Base-by-base conservation (phyloP, 2,329 filamentous ascomycete genomes). In the Colletotrichum aenigma region DNA sequence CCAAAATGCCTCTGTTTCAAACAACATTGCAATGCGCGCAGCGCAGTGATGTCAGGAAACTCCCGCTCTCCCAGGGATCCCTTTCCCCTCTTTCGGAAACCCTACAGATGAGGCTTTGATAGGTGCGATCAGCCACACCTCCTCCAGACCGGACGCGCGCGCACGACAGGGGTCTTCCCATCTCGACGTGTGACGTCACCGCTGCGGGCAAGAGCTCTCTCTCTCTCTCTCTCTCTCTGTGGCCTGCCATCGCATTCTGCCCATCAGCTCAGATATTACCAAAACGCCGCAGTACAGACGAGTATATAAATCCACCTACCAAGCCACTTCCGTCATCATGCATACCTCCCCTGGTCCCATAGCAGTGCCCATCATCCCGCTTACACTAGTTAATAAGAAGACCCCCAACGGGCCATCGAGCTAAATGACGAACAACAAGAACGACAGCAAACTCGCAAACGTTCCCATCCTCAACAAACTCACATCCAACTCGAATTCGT, bases 111-210 rank as follows among this genome's bases (percentile, higher is more conserved):
- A 64, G 61, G 61, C 32, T 36, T 64, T 64, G 61, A 64, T 64
- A 64, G 61, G 61, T 64, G 61, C 32, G 61, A 64, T 64, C 61
- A 64, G 61, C 60, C 30, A 62, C 60, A 62, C 60, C 30, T 60
- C 58, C 30, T 18, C 58, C 18, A 61, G 30, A 61, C 58, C 7
- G 55, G 26, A 30, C 32, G 30, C 21, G 32, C 61, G 13, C 28
- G 10, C 26, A 3, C 13, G 61, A 38, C 61, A 64, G 61, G 61
- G 61, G 15, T 64, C 32, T 32, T 32, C 58, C 58, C 34, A 13
- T 6, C 61, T 38, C n/a, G 21, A 26, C 32, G 21, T 43, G 61
- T 64, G 61, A 64, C 61, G 61, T 64, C 61, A 83, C 79, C 61
- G 34, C 12, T 24, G 60, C 60, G n/a, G n/a, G 60, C 32, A 16